Evolutionary conservation across 2,329 filamentous ascomycete genomes (phyloP), one percentile per base, ranked within the genome.

Genomic region (Lasiodiplodia sp.): DNA sequence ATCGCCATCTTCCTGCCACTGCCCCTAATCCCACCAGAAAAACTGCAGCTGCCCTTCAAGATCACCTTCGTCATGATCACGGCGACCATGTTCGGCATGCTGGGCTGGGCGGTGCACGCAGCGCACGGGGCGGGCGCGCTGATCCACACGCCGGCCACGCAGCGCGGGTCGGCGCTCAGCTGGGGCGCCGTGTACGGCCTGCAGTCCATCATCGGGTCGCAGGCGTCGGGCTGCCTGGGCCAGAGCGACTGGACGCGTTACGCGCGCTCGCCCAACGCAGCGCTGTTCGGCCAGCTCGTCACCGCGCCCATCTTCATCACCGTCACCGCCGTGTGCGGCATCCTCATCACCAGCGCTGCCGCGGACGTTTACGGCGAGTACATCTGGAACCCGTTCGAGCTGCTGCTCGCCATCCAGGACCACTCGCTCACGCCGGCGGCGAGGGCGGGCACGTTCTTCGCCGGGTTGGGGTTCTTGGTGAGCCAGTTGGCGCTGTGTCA

Each of bases 121-220:
- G 78, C 78, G 1, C 82, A 82, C 2, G 77, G 78, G 0, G 44
- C 66, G 18, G 57, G 66, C 57, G 83, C 82, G 1, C 80, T 82
- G 4, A 83, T 83, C 49, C 37, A 68, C 57, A 56, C 66, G 8
- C 47, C 2, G 73, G 25, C 73, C 75, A 86, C 6, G 81, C 84
- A 72, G 75, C 75, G 23, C 73, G 76, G 34, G 79, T 77, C 21
- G 73, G 80, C 56, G 68, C 71, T 3, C 71, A 83, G 79, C 1
- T 84, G 82, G 82, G 75, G 83, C 11, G 80, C 83, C 65, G 81
- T 83, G 78, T 78, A 79, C n/a, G 81, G 81, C 0, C 80, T 84
- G 56, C 83, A 83, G 66, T 81, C 83, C 53, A 78, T 77, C 31
- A 70, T 84, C 10, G 82, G 82, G 1, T 72, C 77, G 1, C 72